These are phyloP conservation scores for Collybia sp. DNA, from an alignment of 768 basidiomycete species.

Conservation along the genomic window DNA sequence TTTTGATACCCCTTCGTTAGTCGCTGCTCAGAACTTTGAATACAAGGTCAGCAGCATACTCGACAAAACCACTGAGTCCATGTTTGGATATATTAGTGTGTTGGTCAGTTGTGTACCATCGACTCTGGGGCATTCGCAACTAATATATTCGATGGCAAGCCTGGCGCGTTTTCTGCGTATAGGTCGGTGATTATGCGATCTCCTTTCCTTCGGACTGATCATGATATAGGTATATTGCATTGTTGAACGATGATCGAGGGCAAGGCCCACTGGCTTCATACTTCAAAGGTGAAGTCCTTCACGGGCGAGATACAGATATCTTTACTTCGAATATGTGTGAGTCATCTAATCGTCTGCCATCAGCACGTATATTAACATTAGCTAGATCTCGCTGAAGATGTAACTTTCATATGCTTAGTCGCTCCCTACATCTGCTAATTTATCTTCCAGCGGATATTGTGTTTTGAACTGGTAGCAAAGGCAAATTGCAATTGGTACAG, in stretches of 20 bases:
- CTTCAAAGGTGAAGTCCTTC: slow-evolving; percentile 91
- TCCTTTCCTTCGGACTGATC: slow-evolving; percentile 2
- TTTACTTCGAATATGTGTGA: slow-evolving; percentile 96
- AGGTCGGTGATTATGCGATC: slow-evolving; percentile 28
- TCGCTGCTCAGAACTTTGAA: slow-evolving; percentile 95
- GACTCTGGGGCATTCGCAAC: not conserved
- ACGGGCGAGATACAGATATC: slow-evolving; percentile 83
- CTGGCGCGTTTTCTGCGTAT: slow-evolving; percentile 94
- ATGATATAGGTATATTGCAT: slow-evolving; percentile 66
- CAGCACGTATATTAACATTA: slow-evolving; percentile 1
- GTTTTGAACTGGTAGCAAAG: slow-evolving; percentile 77
- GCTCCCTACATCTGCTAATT: slow-evolving; percentile 10
- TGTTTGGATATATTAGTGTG: slow-evolving; percentile 97
- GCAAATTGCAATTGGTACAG: slow-evolving; percentile 69
- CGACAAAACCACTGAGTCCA: slow-evolving; percentile 83
- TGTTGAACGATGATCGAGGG: slow-evolving; percentile 81
- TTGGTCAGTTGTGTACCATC: slow-evolving; percentile 41
- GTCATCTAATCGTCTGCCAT: slow-evolving; percentile 19
- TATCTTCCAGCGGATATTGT: slow-evolving; percentile 64
- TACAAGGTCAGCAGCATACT: slow-evolving; percentile 91
- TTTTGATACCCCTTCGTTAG: slow-evolving; percentile 25
- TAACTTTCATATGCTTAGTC: slow-evolving; percentile 21
- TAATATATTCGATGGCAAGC: slow-evolving; percentile 31
- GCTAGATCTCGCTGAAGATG: slow-evolving; percentile 86
- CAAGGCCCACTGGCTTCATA: slow-evolving; percentile 91